A percentile compares a stretch with the other conserved stretches of the same genome.
phyloP scores from a whole-genome alignment of 2,329 filamentous ascomycete genomes.

The Tympanopsis confertula region DNA sequence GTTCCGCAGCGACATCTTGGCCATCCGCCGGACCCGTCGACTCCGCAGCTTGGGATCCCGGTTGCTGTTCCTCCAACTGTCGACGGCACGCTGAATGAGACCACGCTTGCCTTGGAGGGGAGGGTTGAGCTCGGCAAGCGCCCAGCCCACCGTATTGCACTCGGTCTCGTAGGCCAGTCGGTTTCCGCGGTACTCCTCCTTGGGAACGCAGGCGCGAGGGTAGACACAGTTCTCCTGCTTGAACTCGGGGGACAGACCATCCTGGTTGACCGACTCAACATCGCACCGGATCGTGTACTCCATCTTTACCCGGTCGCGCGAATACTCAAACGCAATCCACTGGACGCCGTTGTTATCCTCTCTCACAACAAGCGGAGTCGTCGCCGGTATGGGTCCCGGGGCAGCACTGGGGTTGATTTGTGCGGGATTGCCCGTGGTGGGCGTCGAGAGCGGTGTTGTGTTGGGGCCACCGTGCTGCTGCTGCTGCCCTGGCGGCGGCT shows the following conservation, averaged over 20 bases:
- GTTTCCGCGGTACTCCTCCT: constrained; percentile 94
- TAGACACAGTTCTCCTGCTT: constrained; percentile 98
- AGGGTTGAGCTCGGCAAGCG: constrained; percentile 82
- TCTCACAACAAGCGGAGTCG: constrained; percentile 82
- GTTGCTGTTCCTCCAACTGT: constrained; percentile 99
- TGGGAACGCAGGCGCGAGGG: constrained; percentile 83
- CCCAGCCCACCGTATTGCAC: constrained; percentile 99
- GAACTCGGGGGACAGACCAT: constrained; percentile 75
- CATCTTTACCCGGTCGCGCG: constrained; percentile 94
- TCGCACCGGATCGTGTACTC: constrained; percentile 98
- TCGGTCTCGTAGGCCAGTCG: constrained; percentile 93
- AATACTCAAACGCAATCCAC: constrained; percentile 99
- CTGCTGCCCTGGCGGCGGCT: constrained; percentile 14
- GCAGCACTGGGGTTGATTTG: constrained; percentile 80
- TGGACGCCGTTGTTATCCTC: constrained; percentile 95
- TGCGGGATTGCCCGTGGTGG: constrained; percentile 28
- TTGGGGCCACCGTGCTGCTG: constrained; percentile 16
- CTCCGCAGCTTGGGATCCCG: constrained; percentile 86
- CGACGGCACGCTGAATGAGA: constrained; percentile 89
- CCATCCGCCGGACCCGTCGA: constrained; percentile 83
- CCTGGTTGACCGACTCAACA: constrained; percentile 89
- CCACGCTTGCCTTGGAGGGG: constrained; percentile 86
- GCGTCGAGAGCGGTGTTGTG: constrained; percentile 32
- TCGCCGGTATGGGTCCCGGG: constrained; percentile 90
- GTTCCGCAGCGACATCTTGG: constrained; percentile 86